Percentiles rank a stretch among this genome's conserved stretches.
Evolutionary conservation across 495 filamentous ascomycete genomes (phyloP).

Genomic region (Penicillium verhagenii): DNA sequence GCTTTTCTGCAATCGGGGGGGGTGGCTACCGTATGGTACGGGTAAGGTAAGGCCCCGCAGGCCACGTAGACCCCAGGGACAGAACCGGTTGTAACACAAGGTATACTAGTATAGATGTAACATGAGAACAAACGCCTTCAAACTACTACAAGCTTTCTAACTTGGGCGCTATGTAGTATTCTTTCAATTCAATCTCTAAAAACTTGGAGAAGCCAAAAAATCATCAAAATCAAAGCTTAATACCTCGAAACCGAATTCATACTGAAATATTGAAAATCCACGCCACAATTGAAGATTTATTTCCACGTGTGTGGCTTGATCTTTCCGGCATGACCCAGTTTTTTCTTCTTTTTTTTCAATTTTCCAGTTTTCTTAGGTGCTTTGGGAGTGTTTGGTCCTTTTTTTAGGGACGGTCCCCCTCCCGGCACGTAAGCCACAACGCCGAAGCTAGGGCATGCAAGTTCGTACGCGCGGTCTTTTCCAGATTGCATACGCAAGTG

Average conservation of each 20-base stretch:
- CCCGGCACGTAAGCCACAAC: background rate
- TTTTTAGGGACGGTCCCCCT: too few relatives aligned
- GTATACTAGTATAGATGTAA: background rate
- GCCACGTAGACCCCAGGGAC: conserved; percentile 5
- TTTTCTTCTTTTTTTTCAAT: background rate
- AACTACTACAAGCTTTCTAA: too few relatives aligned
- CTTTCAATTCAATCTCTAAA: too few relatives aligned
- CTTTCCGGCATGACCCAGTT: background rate
- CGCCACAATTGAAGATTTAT: conserved; percentile 5
- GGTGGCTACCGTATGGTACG: background rate
- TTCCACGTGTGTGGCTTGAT: conserved; percentile 13
- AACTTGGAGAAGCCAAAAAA: too few relatives aligned
- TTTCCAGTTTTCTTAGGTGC: background rate
- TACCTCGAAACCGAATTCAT: too few relatives aligned
- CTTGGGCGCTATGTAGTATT: too few relatives aligned
- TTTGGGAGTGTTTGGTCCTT: too few relatives aligned
- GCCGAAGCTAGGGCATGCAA: background rate
- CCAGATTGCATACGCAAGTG: background rate
- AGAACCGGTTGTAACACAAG: background rate
- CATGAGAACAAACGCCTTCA: background rate
- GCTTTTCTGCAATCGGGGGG: too few relatives aligned
- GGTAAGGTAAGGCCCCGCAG: conserved; percentile 3
- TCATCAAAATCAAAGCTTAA: too few relatives aligned
- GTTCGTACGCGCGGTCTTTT: background rate
- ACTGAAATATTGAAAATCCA: too few relatives aligned